Evolutionary conservation across 768 basidiomycete species (phyloP).

Genomic region (Rhizopogon rudus): DNA sequence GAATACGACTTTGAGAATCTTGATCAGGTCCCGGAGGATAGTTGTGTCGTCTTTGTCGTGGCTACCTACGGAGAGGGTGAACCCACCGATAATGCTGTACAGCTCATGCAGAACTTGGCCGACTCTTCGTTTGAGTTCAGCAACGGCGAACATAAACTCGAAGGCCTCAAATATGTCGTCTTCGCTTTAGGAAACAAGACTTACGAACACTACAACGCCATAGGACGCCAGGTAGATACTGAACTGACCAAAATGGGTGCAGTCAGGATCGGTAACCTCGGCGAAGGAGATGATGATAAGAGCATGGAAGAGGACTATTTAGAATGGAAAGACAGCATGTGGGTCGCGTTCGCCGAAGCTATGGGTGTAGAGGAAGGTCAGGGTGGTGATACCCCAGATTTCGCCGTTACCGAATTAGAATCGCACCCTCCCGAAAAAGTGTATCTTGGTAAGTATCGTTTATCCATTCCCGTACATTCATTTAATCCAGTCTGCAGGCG

Average conservation of each 20-base stretch:
- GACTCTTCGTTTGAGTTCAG: slow-evolving; percentile 87
- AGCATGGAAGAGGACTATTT: slow-evolving; percentile 99
- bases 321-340: slow-evolving; percentile 98
- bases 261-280: slow-evolving; percentile 77
- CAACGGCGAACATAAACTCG: slow-evolving; percentile 68
- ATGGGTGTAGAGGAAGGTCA: slow-evolving; percentile 95
- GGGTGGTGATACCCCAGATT: slow-evolving; percentile 92
- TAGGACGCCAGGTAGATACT: slow-evolving; percentile 74
- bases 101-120: slow-evolving; percentile 87
- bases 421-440: slow-evolving; percentile 81
- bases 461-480: background rate
- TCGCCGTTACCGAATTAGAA: slow-evolving; percentile 80
- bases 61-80: slow-evolving; percentile 99
- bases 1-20: slow-evolving; percentile 98
- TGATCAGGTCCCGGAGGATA: slow-evolving; percentile 84
- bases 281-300: slow-evolving; percentile 98
- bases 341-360: slow-evolving; percentile 78
- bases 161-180: slow-evolving; percentile 89
- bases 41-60: slow-evolving; percentile 90
- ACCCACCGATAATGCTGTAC: slow-evolving; percentile 96
- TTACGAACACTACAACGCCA: slow-evolving; percentile 95
- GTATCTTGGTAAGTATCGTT: slow-evolving; percentile 65
- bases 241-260: slow-evolving; percentile 77
- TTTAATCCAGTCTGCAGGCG: slow-evolving; percentile 44
- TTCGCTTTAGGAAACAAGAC: slow-evolving; percentile 92